A percentile compares a stretch with the other conserved stretches of the same genome.
Evolutionary conservation across 2,329 filamentous ascomycete species (phyloP).

Genomic region (Chrysoporthe cubensis): DNA sequence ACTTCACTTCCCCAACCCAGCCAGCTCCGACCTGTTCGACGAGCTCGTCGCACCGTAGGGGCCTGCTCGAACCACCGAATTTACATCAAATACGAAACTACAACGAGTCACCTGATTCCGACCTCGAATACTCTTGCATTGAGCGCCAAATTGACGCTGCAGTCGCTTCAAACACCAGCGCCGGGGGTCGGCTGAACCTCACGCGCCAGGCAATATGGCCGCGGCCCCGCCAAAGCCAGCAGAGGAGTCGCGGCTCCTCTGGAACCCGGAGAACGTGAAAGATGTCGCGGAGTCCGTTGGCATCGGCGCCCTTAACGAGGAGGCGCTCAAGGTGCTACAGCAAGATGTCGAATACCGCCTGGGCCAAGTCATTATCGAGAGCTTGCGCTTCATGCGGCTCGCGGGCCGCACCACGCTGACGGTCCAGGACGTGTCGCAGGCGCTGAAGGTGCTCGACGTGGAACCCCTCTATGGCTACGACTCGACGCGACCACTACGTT

Average conservation of each 20-base stretch:
- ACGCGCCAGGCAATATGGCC: constrained; percentile 20
- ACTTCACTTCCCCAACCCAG: background rate
- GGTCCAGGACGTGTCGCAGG: constrained; percentile 87
- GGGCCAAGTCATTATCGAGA: constrained; percentile 90
- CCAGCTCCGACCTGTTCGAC: background rate
- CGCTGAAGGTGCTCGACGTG: constrained; percentile 83
- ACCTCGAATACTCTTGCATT: background rate
- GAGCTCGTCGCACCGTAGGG: background rate
- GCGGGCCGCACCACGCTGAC: constrained; percentile 83
- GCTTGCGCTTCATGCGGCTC: constrained; percentile 94
- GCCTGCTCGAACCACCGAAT: background rate
- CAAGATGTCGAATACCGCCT: constrained; percentile 96
- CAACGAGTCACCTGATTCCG: background rate
- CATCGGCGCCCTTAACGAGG: constrained; percentile 78
- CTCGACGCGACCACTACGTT: constrained; percentile 83
- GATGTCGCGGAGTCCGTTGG: constrained; percentile 97
- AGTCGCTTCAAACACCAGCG: background rate
- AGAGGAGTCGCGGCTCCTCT: constrained; percentile 65
- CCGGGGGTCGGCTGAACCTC: constrained; percentile 3
- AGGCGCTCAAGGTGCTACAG: constrained; percentile 83
- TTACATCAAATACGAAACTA: background rate
- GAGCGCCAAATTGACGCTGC: background rate
- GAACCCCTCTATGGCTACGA: constrained; percentile 98
- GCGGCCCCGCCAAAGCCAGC: constrained; percentile 28
- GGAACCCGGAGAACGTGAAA: constrained; percentile 94